A percentile compares a stretch with the other conserved stretches of the same genome.
Evolutionary conservation across 805 yeast genomes (phyloP).

Genomic region (Candida nanaspora): DNA sequence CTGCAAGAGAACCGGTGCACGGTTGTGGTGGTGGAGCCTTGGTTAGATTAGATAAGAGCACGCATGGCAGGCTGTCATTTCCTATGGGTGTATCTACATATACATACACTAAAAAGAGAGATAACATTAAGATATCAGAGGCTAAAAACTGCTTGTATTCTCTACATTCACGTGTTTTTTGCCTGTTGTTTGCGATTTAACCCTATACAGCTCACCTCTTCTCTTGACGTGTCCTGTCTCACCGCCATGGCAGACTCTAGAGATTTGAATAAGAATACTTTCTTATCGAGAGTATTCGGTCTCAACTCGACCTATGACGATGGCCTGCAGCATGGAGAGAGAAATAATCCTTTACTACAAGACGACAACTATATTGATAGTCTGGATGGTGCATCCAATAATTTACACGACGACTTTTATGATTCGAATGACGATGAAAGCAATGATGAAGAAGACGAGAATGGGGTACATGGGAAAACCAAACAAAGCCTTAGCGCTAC

Average conservation of each 20-base stretch:
- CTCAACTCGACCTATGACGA: slow-evolving; percentile 23
- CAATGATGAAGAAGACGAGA: slow-evolving; percentile 12
- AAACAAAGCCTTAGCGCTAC: neutral
- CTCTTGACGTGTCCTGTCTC: neutral
- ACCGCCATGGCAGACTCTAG: slow-evolving; percentile 9
- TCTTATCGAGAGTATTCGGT: slow-evolving; percentile 60
- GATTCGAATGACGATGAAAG: slow-evolving; percentile 20
- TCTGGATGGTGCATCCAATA: neutral
- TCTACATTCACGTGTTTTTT: too few relatives aligned
- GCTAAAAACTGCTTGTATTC: too few relatives aligned
- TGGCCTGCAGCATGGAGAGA: neutral
- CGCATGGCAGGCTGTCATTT: too few relatives aligned
- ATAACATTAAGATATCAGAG: too few relatives aligned
- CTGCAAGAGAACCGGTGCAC: too few relatives aligned
- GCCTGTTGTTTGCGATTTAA: too few relatives aligned
- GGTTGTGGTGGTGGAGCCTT: too few relatives aligned
- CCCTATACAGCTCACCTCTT: too few relatives aligned
- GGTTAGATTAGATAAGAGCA: too few relatives aligned
- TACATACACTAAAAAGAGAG: too few relatives aligned
- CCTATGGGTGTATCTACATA: too few relatives aligned
- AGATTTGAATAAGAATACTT: slow-evolving; percentile 38
- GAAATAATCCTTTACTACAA: slow-evolving; percentile 20
- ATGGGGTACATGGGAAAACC: slow-evolving; percentile 1
- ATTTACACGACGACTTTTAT: neutral
- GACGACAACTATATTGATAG: slow-evolving; percentile 5